Conservation (phyloP, 768 basidiomycete genomes). For the Cantharellus anzutake region DNA sequence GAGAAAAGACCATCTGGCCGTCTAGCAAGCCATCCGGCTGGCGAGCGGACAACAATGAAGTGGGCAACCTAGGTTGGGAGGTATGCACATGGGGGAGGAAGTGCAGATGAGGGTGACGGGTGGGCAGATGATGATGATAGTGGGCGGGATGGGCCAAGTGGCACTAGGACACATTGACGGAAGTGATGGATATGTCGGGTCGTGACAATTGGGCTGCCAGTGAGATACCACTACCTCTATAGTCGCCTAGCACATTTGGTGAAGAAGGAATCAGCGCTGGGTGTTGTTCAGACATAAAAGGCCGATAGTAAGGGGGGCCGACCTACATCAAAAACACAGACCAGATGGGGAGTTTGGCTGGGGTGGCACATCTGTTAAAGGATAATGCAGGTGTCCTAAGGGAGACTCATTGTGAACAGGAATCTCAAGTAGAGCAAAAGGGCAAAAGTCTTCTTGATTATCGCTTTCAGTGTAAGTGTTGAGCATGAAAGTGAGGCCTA, state of each 20-base stretch:
- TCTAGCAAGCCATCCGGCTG: too few relatives aligned
- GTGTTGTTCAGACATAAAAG: slow-evolving; percentile 52
- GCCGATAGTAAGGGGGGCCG: slow-evolving; percentile 32
- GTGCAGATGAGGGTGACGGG: too few relatives aligned
- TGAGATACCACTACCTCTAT: slow-evolving; percentile 9
- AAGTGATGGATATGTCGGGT: too few relatives aligned
- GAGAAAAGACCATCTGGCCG: too few relatives aligned
- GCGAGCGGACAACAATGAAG: too few relatives aligned
- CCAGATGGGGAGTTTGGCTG: slow-evolving; percentile 71
- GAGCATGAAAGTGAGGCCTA: slow-evolving; percentile 72
- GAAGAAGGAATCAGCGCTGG: slow-evolving; percentile 52
- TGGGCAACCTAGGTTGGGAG: too few relatives aligned
- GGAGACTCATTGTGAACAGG: slow-evolving; percentile 64
- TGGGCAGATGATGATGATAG: too few relatives aligned
- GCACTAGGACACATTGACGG: too few relatives aligned
- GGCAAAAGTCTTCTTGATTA: slow-evolving; percentile 62
- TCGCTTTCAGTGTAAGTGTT: slow-evolving; percentile 68
- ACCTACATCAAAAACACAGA: slow-evolving; percentile 56
- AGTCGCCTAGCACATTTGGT: slow-evolving; percentile 45
- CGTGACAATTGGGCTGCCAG: slow-evolving; percentile 47
- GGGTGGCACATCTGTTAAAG: slow-evolving; percentile 66
- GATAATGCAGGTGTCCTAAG: slow-evolving; percentile 68
- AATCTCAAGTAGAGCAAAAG: slow-evolving; percentile 65
- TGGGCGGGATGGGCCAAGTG: too few relatives aligned
- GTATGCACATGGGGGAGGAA: too few relatives aligned